phyloP scores from a whole-genome alignment of 768 basidiomycete species.

The Calvatia gigantea region DNA sequence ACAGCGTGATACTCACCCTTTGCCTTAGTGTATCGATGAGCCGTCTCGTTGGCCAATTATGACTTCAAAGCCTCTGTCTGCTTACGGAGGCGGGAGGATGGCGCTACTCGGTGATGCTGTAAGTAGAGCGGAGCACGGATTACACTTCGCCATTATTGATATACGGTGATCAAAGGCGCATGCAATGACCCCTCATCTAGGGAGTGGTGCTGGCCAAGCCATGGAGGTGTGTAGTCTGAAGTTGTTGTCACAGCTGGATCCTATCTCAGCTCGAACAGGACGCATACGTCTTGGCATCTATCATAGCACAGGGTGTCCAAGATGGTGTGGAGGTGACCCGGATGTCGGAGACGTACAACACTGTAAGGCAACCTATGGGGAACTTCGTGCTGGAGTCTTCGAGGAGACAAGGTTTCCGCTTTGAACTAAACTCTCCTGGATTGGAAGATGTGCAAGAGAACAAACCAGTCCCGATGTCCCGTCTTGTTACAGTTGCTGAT shows the following conservation, averaged over 20 bases:
- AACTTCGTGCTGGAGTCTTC: constrained; percentile 21
- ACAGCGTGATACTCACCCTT: background rate
- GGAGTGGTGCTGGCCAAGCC: constrained; percentile 48
- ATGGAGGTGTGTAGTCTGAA: constrained; percentile 29
- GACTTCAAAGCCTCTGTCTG: constrained; percentile 30
- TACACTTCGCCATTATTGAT: background rate
- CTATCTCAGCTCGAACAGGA: constrained; percentile 17
- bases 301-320: constrained; percentile 16
- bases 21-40: constrained; percentile 24
- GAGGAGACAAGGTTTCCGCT: constrained; percentile 20
- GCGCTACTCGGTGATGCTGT: constrained; percentile 46
- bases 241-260: background rate
- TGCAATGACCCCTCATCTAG: constrained; percentile 44
- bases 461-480: constrained; percentile 3
- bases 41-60: constrained; percentile 40
- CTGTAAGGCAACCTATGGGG: constrained; percentile 34
- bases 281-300: constrained; percentile 24
- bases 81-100: constrained; percentile 32
- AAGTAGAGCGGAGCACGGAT: constrained; percentile 5
- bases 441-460: constrained; percentile 16
- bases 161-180: constrained; percentile 27
- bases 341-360: constrained; percentile 21
- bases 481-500: background rate
- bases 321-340: constrained; percentile 23
- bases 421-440: constrained; percentile 17